A percentile compares a stretch with the other conserved stretches of the same genome.
Conservation (phyloP, 805 yeast genomes). For the Lachancea sp. region DNA sequence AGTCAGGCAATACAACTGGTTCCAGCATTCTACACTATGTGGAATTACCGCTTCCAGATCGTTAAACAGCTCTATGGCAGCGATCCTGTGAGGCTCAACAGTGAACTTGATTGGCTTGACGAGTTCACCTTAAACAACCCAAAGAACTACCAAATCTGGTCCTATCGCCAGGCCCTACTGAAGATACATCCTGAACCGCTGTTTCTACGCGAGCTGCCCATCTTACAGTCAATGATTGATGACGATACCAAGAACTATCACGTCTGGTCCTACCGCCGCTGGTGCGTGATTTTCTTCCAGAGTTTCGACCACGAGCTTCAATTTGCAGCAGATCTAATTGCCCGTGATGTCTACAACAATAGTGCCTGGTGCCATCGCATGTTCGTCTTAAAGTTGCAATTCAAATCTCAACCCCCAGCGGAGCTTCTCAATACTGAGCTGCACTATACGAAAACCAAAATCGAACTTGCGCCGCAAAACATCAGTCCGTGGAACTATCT, state of each 20-base stretch:
- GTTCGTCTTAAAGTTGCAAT: conserved; percentile 40
- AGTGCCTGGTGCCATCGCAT: conserved; percentile 90
- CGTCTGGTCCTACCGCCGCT: conserved; percentile 88
- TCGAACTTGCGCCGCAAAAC: conserved; percentile 67
- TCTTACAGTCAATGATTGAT: conserved; percentile 59
- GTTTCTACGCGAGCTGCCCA: conserved; percentile 52
- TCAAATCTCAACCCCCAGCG: conserved; percentile 6
- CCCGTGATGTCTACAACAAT: conserved; percentile 72
- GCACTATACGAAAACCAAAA: conserved; percentile 42
- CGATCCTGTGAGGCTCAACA: conserved; percentile 21
- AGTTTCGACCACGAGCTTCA: conserved; percentile 46
- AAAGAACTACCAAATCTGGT: conserved; percentile 97
- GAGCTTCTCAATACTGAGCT: conserved; percentile 42
- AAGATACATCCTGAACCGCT: conserved; percentile 30
- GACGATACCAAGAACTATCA: conserved; percentile 90
- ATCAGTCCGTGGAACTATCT: conserved; percentile 84
- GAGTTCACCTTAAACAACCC: conserved; percentile 65
- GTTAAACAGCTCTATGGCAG: conserved; percentile 36
- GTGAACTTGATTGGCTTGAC: conserved; percentile 78
- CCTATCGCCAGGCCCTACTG: conserved; percentile 69
- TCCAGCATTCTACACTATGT: conserved; percentile 88
- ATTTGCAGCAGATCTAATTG: conserved; percentile 44
- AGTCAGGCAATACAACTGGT: conserved; percentile 54
- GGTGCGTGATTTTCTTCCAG: conserved; percentile 61
- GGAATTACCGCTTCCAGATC: conserved; percentile 65